Evolutionary conservation across 768 basidiomycete genomes (phyloP).

Genomic region (Pleurotus tuber-regium): DNA sequence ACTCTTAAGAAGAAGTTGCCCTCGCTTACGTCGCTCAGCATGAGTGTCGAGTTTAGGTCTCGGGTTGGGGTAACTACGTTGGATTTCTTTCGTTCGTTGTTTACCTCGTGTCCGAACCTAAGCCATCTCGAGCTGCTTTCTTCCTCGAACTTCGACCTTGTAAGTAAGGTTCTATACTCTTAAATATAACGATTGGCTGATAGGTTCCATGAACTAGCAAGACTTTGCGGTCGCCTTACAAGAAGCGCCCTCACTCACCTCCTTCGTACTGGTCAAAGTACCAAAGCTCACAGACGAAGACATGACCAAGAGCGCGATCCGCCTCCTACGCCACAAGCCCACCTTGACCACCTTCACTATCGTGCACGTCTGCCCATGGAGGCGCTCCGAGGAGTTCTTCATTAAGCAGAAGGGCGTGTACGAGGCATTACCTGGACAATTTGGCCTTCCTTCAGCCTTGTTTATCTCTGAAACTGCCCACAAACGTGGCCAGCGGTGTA

Average conservation of each 20-base stretch:
- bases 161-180: too few species aligned
- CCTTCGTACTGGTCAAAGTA: constrained; percentile 3
- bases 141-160: constrained; percentile 67
- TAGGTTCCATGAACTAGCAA: too few species aligned
- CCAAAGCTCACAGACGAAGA: constrained; percentile 1
- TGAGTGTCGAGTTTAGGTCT: constrained; percentile 67
- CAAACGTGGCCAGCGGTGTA: neutral
- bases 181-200: too few species aligned
- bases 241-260: neutral
- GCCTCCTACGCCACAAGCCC: neutral
- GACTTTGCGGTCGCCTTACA: neutral
- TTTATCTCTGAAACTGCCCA: neutral
- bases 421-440: neutral
- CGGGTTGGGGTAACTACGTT: constrained; percentile 61
- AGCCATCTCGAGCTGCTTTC: constrained; percentile 57
- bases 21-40: constrained; percentile 54
- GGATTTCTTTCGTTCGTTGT: constrained; percentile 64
- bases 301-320: neutral
- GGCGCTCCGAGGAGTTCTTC: constrained; percentile 4
- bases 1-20: constrained; percentile 55
- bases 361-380: constrained; percentile 6
- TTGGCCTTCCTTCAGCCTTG: neutral
- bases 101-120: constrained; percentile 62
- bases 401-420: constrained; percentile 4
- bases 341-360: neutral